Evolutionary conservation across 1,139 yeast species (phyloP), one percentile per base, ranked within the genome.

Genomic region (Blastobotrys niveus): DNA sequence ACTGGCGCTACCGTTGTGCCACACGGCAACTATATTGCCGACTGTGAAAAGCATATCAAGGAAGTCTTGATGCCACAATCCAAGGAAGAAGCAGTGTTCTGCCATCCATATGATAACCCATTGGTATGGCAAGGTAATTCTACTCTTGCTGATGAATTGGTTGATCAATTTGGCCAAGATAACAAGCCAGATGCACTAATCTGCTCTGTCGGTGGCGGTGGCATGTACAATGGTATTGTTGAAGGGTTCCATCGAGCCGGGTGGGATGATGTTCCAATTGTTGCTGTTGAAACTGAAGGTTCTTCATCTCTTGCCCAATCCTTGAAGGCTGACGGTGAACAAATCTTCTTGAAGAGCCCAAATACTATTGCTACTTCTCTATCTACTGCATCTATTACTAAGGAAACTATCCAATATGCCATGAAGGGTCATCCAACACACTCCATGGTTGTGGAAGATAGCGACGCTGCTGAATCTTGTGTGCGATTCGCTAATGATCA

Each of bases 131-230:
- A 76, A 45, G 89, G 91, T 9, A 84, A 82, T 58, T 67, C 82
- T 0, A 60, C 75, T 0, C 64, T 82, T 53, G 70, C 81, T 2
- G 77, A 77, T 47, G 91, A 82, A 57, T 66, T 81, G 7, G 67
- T 70, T 3, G 57, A 57, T 2, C 79, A 77, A 52, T 57, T 78
- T 43, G 40, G 42, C 5, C 46, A 59, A 3, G 26, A 19, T 7
- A 42, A 52, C 15, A 66, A 65, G 38, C 68, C 82, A 8, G 78
- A 74, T 53, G 85, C 80, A 0, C 67, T 82, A 33, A 75, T 81
- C 1, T 80, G 87, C 60, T 78, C 86, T 30, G 77, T 80, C 37
- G 91, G 89, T 9, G 91, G 89, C 2, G 89, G 88, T 12, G 89
- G 89, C 1, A 66, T 82, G 40, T 80, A 74, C 64, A 74, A 74